Base-by-base conservation (phyloP, 1,284 basidiomycete genomes). In the Pseudozyma tsukubaensis region DNA sequence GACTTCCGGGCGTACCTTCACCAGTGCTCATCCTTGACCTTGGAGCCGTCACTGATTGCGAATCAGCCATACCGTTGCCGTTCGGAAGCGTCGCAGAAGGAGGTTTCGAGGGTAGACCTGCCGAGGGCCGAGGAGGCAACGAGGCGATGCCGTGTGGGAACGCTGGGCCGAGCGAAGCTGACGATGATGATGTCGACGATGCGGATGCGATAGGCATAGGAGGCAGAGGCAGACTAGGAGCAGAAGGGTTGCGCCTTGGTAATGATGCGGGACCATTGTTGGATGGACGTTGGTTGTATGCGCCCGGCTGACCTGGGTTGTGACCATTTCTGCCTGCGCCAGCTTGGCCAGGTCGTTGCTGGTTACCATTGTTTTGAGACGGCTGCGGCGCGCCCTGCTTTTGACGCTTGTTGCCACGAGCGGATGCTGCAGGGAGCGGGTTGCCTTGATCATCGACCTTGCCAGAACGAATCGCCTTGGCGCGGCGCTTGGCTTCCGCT, bases 401-500 rank as follows among this genome's bases (percentile, higher is more conserved):
- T 53, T 76, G 74, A 42, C 66, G 58, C 50, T 76, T 72, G 62
- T 69, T 65, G 21, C 40, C 36, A 4, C 59, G 55, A 7, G 43
- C 43, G 8, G 54, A 43, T 34, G 62, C 39, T 24, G 45, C 29
- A 1, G 52, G 42, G 19, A 75, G 56, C 3, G 62, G 61, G 34
- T 68, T 72, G 50, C 73, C 73, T 12, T 72, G 59, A 0, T 66
- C 64, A 36, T 68, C 60, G 19, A 47, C 36, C 44, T 49, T 53
- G 37, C 66, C 65, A 4, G 57, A 51, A 12, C 76, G 76, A 24
- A 56, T 51, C 40, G 78, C 77, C 35, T 87, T 87, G 3, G 78
- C 60, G 29, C 83, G 74, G 48, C 84, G 76, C 78, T 88, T 91
- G 77, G 90, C 88, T 37, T 89, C 89, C 16, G 89, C 89, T 82